Evolutionary conservation across 1,284 basidiomycete species (phyloP), one percentile per base, ranked within the genome.

Genomic region (Sanguinoderma infundibulare): DNA sequence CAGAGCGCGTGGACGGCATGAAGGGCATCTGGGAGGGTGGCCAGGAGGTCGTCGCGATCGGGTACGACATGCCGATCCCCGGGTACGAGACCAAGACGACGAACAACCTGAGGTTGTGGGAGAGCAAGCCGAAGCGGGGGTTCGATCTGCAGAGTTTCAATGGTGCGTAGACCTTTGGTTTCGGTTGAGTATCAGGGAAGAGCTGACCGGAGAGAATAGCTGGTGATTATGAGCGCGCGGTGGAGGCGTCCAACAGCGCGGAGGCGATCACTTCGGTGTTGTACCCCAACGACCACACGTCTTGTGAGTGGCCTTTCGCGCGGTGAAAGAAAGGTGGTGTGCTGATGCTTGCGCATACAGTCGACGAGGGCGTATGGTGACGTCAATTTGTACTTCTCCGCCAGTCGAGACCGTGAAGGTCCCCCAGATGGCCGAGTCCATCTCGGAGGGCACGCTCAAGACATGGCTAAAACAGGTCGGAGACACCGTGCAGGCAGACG

Each of bases 391-490:
- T 57, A 36, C 55, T 53, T 44, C 40, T 50, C 46, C 50, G 53
- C 55, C 65, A 92, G 91, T 87, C 60, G 91, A 96, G 78, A 93
- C 92, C 60, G 87, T 99, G 73, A 96, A 98, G 82, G 97, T 99
- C 52, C 97, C 97, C 28, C 92, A 96, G 78, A 98, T 99, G 96
- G 96, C 97, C 57, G 97, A 99, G 78, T 98, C 96, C 69, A 98
- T 99, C 79, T 95, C 95, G 17, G 97, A 99, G 79, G 97, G 97
- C 57, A 99, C 97, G 5, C 83, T 99, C 64, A 98, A 96, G 80
- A 85, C 94, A 64, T 99, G 96, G 95, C 84, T 86, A 71, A 98
- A 98, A 82, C 88, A 96, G 79, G 89, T 94, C 54, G 97, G 97
- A 46, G 97, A 99, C 74, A 86, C 81, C 64, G 96, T 99, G 62